Percentiles rank a stretch among this genome's conserved stretches.
Conservation (phyloP, 495 filamentous ascomycete genomes). For the Cairneyella variabilis region DNA sequence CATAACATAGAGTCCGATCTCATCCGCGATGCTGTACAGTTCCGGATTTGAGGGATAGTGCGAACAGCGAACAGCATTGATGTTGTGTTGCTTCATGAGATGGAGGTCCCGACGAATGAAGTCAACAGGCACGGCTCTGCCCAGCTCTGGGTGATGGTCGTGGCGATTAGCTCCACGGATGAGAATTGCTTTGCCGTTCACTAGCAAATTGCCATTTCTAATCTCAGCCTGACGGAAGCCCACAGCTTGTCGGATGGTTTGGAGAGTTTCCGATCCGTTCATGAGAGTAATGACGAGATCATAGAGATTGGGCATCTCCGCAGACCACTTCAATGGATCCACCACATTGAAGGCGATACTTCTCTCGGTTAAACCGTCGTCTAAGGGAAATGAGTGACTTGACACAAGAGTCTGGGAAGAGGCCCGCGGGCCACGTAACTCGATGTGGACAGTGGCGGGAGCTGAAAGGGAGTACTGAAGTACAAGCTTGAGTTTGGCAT, state of each 20-base stretch:
- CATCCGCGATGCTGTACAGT: slow-evolving; percentile 60
- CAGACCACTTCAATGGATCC: slow-evolving; percentile 59
- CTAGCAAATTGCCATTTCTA: slow-evolving; percentile 49
- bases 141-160: slow-evolving; percentile 56
- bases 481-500: slow-evolving; percentile 47
- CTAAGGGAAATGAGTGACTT: slow-evolving; percentile 2
- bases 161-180: slow-evolving; percentile 61
- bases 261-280: slow-evolving; percentile 21
- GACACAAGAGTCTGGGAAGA: slow-evolving; percentile 16
- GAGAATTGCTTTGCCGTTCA: slow-evolving; percentile 54
- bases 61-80: slow-evolving; percentile 60
- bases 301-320: slow-evolving; percentile 60
- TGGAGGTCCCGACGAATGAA: slow-evolving; percentile 55
- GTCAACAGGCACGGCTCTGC: slow-evolving; percentile 54
- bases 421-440: slow-evolving; percentile 29
- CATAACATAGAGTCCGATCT: slow-evolving; percentile 66
- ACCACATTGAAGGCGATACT: slow-evolving; percentile 38
- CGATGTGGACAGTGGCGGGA: slow-evolving; percentile 27
- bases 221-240: slow-evolving; percentile 60
- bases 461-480: slow-evolving; percentile 32
- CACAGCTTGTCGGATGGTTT: slow-evolving; percentile 41
- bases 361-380: slow-evolving; percentile 6
- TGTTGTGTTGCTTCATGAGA: slow-evolving; percentile 65
- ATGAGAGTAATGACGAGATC: slow-evolving; percentile 25
- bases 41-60: slow-evolving; percentile 57